These are phyloP conservation scores for Metschnikowia continentalis DNA, from an alignment of 805 yeast genomes.

Conservation along the genomic window DNA sequence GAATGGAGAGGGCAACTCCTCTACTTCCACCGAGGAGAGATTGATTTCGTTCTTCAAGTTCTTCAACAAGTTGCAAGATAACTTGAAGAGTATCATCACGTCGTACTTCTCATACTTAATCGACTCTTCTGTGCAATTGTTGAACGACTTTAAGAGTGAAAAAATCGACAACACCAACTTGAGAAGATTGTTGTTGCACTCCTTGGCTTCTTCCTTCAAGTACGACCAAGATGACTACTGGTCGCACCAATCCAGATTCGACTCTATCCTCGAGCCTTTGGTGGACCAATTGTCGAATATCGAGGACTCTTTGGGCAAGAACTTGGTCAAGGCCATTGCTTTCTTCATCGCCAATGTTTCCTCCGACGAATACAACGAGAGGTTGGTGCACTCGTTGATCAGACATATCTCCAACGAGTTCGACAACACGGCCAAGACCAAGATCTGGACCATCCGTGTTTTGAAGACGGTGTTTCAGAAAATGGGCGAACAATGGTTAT, in stretches of 20 bases:
- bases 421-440: conserved; percentile 58
- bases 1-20: conserved; percentile 67
- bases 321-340: conserved; percentile 74
- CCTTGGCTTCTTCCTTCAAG: conserved; percentile 77
- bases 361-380: conserved; percentile 67
- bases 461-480: conserved; percentile 80
- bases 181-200: conserved; percentile 68
- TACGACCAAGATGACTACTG: conserved; percentile 93
- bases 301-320: conserved; percentile 73
- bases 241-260: conserved; percentile 85
- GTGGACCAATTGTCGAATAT: conserved; percentile 62
- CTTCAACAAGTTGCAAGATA: conserved; percentile 79
- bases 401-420: conserved; percentile 39
- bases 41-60: conserved; percentile 77
- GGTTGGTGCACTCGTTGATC: conserved; percentile 43
- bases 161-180: conserved; percentile 46
- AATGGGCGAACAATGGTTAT: conserved; percentile 93
- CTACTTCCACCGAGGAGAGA: conserved; percentile 36
- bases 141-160: conserved; percentile 46
- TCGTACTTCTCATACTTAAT: conserved; percentile 80
- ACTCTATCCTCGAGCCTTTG: conserved; percentile 58
- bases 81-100: conserved; percentile 81
- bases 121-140: conserved; percentile 60
- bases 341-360: conserved; percentile 67
- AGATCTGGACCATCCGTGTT: conserved; percentile 76